Conservation (phyloP, 306 rosid genomes). For the Elaeagnus macrophylla region DNA sequence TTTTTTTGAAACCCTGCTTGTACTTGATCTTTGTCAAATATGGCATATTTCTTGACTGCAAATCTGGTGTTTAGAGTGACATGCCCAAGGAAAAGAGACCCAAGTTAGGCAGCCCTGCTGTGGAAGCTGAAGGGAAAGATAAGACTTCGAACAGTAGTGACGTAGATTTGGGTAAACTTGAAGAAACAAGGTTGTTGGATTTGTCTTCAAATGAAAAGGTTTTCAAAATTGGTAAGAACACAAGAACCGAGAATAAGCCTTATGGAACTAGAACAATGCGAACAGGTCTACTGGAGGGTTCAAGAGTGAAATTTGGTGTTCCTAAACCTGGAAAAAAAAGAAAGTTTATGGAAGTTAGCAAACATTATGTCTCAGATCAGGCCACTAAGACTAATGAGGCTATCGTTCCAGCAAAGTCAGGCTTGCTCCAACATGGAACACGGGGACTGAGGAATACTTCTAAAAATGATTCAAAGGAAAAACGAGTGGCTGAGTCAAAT, state of each 20-base stretch:
- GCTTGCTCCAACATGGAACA: constrained; percentile 51
- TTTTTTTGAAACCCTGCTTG: too few species aligned
- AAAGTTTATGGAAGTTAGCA: constrained; percentile 97
- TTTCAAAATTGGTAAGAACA: constrained; percentile 66
- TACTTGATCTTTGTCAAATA: constrained; percentile 5
- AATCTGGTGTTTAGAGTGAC: constrained; percentile 47
- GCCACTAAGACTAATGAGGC: constrained; percentile 37
- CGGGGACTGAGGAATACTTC: constrained; percentile 45
- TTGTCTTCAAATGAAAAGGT: constrained; percentile 53
- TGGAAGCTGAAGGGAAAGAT: constrained; percentile 47
- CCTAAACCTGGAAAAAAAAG: constrained; percentile 96
- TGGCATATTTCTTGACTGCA: constrained; percentile 15
- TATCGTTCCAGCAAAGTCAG: constrained; percentile 41
- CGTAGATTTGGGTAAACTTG: constrained; percentile 31
- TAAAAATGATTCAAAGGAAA: constrained; percentile 48
- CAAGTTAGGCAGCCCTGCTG: constrained; percentile 46
- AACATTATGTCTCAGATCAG: constrained; percentile 67
- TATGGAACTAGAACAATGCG: constrained; percentile 39
- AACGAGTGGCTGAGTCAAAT: constrained; percentile 40
- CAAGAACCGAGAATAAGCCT: constrained; percentile 47
- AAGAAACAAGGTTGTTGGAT: constrained; percentile 36
- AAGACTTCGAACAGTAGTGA: constrained; percentile 30
- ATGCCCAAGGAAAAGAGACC: constrained; percentile 72
- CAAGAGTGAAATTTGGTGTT: constrained; percentile 71
- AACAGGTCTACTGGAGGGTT: constrained; percentile 82